phyloP scores from a whole-genome alignment of 805 yeast species.

The Isabelozyma pseudorhagii region DNA sequence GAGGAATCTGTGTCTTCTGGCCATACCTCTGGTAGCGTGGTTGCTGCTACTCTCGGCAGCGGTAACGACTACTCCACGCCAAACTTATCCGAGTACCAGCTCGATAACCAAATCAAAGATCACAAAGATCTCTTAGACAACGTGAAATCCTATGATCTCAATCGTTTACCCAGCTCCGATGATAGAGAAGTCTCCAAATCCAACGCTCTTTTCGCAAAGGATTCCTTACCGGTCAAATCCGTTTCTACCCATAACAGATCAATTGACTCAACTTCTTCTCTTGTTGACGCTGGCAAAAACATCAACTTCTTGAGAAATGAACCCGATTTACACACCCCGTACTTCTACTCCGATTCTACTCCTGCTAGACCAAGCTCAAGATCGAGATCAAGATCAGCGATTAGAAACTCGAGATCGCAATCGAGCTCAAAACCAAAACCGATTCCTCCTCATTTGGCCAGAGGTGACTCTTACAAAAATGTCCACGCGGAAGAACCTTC shows the following conservation, averaged over 20 bases:
- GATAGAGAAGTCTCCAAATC: constrained; percentile 1
- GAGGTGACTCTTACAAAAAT: constrained; percentile 74
- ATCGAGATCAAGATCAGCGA: constrained; percentile 21
- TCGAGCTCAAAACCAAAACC: constrained; percentile 22
- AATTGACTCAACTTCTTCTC: not conserved
- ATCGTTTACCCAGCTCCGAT: constrained; percentile 13
- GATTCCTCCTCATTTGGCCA: constrained; percentile 60
- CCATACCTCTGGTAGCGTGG: not conserved
- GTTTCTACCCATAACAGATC: not conserved
- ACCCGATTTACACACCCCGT: constrained; percentile 23
- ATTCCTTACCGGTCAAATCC: not conserved
- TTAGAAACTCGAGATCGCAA: constrained; percentile 8
- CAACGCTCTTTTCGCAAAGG: not conserved
- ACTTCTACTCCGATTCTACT: constrained; percentile 12
- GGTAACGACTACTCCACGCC: constrained; percentile 36
- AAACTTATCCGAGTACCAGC: constrained; percentile 43
- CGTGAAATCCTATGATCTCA: constrained; percentile 35
- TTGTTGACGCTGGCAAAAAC: not conserved
- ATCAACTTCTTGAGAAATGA: not conserved
- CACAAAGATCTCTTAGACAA: constrained; percentile 33
- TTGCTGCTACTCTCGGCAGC: constrained; percentile 8
- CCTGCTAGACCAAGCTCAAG: constrained; percentile 20
- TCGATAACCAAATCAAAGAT: constrained; percentile 35
- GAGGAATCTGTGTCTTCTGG: not conserved
- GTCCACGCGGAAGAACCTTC: constrained; percentile 46